Evolutionary conservation across 2,329 filamentous ascomycete species (phyloP), one percentile per base, ranked within the genome.

Genomic region (Ascochyta fabae): DNA sequence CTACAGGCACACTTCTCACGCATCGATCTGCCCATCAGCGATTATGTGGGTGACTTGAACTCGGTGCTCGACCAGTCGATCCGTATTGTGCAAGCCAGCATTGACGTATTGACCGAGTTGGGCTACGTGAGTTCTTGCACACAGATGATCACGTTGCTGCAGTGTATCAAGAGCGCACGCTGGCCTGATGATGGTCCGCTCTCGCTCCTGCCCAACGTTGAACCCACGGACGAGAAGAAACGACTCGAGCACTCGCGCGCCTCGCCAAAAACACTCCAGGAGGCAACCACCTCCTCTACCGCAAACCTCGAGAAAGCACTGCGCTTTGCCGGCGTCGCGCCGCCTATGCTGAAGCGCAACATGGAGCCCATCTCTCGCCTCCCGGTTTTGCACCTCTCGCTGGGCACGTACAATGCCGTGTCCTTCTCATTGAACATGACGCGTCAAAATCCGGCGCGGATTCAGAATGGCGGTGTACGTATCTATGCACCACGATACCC

Each of bases 1-100:
- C 83, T 99, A 0, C 96, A 99, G 76, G 92, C 95, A 0, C 92
- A 97, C 77, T 96, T 99, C 86, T 92, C 90, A 19, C 89, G 94
- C 53, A 89, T 98, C 64, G 88, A 94, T 50, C 86, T 99, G 3
- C 96, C 96, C 3, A 97, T 99, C 54, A 89, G 91, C 0, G 95
- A 99, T 82, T 99, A 99, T 71, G 92, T 99, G 3, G 95, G 95
- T 67, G 95, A 99, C 75, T 91, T 96, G 77, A 88, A 83, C 52
- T 86, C 83, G 48, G 95, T 99, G 3, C 83, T 99, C 1, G 95
- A 99, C 74, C 95, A 99, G 74, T 91, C 92, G 6, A 95, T 99
- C 56, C 95, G 95, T 85, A 95, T 99, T 73, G 88, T 97, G 31
- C 95, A 99, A 75, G 96, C 95, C 1, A 90, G 89, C 6, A 94